Conservation (phyloP, 129 eudicot genomes). For the Gnaphalium uliginosum region DNA sequence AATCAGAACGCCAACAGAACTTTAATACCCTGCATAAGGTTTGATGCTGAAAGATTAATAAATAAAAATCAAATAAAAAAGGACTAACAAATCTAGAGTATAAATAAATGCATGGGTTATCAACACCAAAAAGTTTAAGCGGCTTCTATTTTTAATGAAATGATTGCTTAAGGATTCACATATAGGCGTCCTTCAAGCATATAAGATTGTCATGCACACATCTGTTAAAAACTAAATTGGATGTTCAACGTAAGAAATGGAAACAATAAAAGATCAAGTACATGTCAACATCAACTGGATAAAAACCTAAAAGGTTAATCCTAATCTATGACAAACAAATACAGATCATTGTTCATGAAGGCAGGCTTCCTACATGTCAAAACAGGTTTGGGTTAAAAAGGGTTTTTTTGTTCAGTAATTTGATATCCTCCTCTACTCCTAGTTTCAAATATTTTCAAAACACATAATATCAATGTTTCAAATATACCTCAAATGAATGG, state of each 20-base stretch:
- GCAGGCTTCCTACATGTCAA: neutral
- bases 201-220: neutral
- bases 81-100: neutral
- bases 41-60: constrained; percentile 7
- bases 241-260: neutral
- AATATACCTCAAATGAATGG: constrained; percentile 78
- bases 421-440: too few relatives aligned
- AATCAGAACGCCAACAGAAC: constrained; percentile 10
- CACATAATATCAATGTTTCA: neutral
- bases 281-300: neutral
- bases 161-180: neutral
- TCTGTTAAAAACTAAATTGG: neutral
- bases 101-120: neutral
- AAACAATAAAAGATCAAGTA: neutral
- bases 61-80: neutral
- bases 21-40: constrained; percentile 49
- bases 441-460: too few relatives aligned
- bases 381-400: neutral
- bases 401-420: neutral
- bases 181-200: neutral
- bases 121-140: neutral
- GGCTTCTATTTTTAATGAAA: too few relatives aligned
- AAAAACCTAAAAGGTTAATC: neutral
- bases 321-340: neutral
- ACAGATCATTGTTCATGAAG: neutral